A percentile compares a stretch with the other conserved stretches of the same genome.
These are phyloP conservation scores for Allomyces arbusculus DNA, from an alignment of 192 early-diverging fungal species.

Conservation along the genomic window DNA sequence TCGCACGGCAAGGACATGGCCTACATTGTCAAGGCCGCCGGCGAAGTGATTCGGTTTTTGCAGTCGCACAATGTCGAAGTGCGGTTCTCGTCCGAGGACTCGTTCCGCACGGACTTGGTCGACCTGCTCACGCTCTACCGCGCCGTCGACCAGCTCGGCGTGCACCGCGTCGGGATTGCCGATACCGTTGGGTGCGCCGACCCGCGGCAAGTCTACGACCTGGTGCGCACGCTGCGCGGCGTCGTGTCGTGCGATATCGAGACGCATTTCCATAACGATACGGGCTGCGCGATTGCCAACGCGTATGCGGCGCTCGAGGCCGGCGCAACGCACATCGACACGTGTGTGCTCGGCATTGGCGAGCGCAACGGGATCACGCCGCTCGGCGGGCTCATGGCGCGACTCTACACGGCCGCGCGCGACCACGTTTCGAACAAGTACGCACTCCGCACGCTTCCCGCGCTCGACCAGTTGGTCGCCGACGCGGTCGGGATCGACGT, in stretches of 20 bases:
- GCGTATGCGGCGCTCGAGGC: conserved; percentile 91
- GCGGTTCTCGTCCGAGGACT: conserved; percentile 94
- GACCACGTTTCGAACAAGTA: conserved; percentile 88
- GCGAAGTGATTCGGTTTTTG: conserved; percentile 89
- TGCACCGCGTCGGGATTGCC: conserved; percentile 95
- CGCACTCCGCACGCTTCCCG: conserved; percentile 75
- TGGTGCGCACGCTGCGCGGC: conserved; percentile 80
- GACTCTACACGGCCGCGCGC: conserved; percentile 85
- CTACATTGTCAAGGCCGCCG: conserved; percentile 87
- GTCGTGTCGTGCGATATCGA: conserved; percentile 97
- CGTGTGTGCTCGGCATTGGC: conserved; percentile 91
- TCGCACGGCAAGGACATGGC: conserved; percentile 99
- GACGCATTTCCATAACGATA: conserved; percentile 99
- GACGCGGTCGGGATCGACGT: conserved; percentile 84
- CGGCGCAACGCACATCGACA: conserved; percentile 96
- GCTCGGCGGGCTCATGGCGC: conserved; percentile 78
- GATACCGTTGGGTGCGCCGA: conserved; percentile 98
- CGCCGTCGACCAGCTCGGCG: conserved; percentile 91
- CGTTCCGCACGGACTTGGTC: conserved; percentile 90
- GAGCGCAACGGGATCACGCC: conserved; percentile 97
- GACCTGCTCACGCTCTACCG: conserved; percentile 93
- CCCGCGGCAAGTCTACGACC: conserved; percentile 92
- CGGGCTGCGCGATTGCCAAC: conserved; percentile 97
- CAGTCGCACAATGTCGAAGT: conserved; percentile 91
- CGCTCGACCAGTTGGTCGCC: conserved; percentile 91